Percentiles rank a stretch among this genome's conserved stretches.
Evolutionary conservation across 1,139 yeast species (phyloP).

Genomic region (Blastobotrys serpentis): DNA sequence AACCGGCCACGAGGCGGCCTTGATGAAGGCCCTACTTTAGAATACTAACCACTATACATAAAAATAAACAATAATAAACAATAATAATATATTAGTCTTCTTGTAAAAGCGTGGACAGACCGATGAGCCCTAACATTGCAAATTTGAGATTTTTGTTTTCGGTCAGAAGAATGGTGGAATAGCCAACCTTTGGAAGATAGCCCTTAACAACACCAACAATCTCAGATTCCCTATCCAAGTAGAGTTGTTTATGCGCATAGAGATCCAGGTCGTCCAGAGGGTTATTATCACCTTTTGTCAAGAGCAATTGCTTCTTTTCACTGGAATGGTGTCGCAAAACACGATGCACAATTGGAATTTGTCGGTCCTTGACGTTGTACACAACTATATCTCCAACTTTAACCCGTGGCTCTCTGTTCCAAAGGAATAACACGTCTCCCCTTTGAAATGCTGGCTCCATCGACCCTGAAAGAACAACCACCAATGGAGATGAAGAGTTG

Average conservation of each 20-base stretch:
- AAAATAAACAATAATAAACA: not conserved
- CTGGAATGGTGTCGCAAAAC: conserved; percentile 74
- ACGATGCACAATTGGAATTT: conserved; percentile 94
- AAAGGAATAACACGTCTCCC: conserved; percentile 87
- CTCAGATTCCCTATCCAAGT: conserved; percentile 73
- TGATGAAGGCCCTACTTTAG: conserved; percentile 31
- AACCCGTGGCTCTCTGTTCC: conserved; percentile 73
- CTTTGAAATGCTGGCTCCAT: conserved; percentile 99
- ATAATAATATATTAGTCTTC: conserved; percentile 29
- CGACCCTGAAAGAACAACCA: conserved; percentile 94
- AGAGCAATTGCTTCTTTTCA: conserved; percentile 59
- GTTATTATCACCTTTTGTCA: conserved; percentile 97
- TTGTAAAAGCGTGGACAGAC: conserved; percentile 43
- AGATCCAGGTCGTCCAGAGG: conserved; percentile 86
- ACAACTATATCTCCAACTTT: conserved; percentile 95
- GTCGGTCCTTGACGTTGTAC: conserved; percentile 77
- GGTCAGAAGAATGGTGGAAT: conserved; percentile 86
- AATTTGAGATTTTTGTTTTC: conserved; percentile 79
- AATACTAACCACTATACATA: conserved; percentile 28
- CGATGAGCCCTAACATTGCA: conserved; percentile 66
- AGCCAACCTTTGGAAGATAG: conserved; percentile 88
- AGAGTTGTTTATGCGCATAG: conserved; percentile 73
- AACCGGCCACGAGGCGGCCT: conserved; percentile 27
- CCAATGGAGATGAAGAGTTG: conserved; percentile 89
- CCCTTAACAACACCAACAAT: conserved; percentile 89